Evolutionary conservation across 257 asterid genomes (phyloP).

Genomic region (Handroanthus guayacan): DNA sequence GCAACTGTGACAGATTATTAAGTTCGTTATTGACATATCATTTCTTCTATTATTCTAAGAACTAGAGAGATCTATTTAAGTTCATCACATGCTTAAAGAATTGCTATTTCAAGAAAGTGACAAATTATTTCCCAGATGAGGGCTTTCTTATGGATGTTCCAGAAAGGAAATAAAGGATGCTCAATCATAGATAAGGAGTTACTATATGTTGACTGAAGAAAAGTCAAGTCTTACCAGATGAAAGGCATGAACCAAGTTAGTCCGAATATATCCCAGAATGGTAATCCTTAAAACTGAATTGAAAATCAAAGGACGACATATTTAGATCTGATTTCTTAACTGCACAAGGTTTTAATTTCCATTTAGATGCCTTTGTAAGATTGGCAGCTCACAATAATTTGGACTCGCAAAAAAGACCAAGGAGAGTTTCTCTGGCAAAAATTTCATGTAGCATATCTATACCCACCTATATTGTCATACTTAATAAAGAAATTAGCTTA

Average conservation of each 20-base stretch:
- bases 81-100: constrained; percentile 14
- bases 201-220: background rate
- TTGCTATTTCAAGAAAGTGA: background rate
- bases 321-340: background rate
- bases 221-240: background rate
- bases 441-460: background rate
- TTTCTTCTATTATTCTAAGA: background rate
- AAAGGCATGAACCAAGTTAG: background rate
- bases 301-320: constrained; percentile 2
- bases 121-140: constrained; percentile 6
- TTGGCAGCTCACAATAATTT: background rate
- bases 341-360: background rate
- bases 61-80: constrained; percentile 16
- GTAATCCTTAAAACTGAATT: background rate
- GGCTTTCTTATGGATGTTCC: background rate
- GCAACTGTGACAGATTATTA: constrained; percentile 11
- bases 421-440: background rate
- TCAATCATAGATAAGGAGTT: constrained; percentile 13
- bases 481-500: constrained; percentile 14
- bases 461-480: background rate
- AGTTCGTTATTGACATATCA: background rate
- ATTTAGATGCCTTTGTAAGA: background rate
- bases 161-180: constrained; percentile 16
- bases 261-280: constrained; percentile 9
- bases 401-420: background rate